These are phyloP conservation scores for Cyamopsis tetragonoloba DNA, from an alignment of 306 rosid genomes.

Conservation along the genomic window DNA sequence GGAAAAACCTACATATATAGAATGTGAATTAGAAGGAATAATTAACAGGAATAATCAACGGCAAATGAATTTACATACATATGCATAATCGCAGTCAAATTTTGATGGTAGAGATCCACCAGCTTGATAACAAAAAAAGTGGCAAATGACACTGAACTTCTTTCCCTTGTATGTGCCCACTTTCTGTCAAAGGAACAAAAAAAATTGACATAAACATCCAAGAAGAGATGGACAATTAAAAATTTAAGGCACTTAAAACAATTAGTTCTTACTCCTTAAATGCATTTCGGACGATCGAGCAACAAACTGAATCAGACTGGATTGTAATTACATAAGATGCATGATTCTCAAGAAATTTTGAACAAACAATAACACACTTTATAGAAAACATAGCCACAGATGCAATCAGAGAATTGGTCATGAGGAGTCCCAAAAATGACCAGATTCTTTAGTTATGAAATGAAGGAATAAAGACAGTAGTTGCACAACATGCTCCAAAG, in stretches of 20 bases:
- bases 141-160: conserved; percentile 96
- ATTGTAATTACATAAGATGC: neutral
- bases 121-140: conserved; percentile 98
- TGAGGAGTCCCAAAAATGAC: conserved; percentile 78
- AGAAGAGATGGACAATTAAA: neutral
- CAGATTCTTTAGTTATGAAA: too few relatives aligned
- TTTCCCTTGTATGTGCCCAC: conserved; percentile 95
- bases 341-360: too few relatives aligned
- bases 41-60: too few relatives aligned
- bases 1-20: neutral
- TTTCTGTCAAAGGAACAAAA: conserved; percentile 64
- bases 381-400: too few relatives aligned
- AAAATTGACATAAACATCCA: neutral
- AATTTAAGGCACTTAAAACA: neutral
- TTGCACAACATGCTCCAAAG: too few relatives aligned
- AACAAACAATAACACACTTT: too few relatives aligned
- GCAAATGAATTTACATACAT: conserved; percentile 47
- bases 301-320: neutral
- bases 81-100: conserved; percentile 95
- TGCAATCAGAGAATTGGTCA: too few relatives aligned
- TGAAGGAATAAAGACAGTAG: too few relatives aligned
- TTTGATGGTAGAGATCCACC: conserved; percentile 97
- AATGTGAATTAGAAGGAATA: conserved; percentile 6
- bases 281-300: neutral
- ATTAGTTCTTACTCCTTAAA: neutral